Base-by-base conservation (phyloP, 495 filamentous ascomycete genomes). In the Neurospora tetrasperma region DNA sequence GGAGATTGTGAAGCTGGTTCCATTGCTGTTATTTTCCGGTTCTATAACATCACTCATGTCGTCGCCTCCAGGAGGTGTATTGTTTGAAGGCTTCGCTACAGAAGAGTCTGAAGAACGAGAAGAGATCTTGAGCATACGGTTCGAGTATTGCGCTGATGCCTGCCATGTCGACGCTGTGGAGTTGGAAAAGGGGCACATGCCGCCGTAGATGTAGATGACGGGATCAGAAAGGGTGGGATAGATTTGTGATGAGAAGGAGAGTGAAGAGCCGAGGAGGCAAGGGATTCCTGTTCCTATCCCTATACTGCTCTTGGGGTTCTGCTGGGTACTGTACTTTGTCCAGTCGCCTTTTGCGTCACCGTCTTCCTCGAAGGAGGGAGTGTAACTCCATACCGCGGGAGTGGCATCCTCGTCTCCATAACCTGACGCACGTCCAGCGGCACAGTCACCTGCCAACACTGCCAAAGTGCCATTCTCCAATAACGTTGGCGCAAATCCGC, bases 141-240 rank as follows among this genome's bases (percentile, higher is more conserved):
- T 93, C 5, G 93, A 93, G 79, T 97, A 97, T 44, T 87, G 86
- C 0, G 92, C 93, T 0, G 85, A 78, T 16, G 87, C 85, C 46
- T 91, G 86, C 87, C 90, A 90, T 20, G 82, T 79, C 8, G 83
- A 78, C 5, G 75, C 74, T 12, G 83, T 83, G 4, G 82, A 76
- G 42, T 82, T 83, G 14, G 81, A 73, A 35, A 80, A 84, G 0
- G 93, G 92, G 77, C 94, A 97, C 94, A 97, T 96, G 69, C 94
- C 94, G 43, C 93, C 94, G 83, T 96, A 97, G 69, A 90, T 78
- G 77, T 92, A 97, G 42, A 93, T 82, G n/a, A 75, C 83, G 40
- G 77, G 84, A 71, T 74, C 80, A 75, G 75, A 85, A 76, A 83
- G 73, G 54, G 77, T 72, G 8, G 86, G 84, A n/a, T 88, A 84